Conservation (phyloP, 805 yeast genomes). For the Saccharomyces kudriavzevii region DNA sequence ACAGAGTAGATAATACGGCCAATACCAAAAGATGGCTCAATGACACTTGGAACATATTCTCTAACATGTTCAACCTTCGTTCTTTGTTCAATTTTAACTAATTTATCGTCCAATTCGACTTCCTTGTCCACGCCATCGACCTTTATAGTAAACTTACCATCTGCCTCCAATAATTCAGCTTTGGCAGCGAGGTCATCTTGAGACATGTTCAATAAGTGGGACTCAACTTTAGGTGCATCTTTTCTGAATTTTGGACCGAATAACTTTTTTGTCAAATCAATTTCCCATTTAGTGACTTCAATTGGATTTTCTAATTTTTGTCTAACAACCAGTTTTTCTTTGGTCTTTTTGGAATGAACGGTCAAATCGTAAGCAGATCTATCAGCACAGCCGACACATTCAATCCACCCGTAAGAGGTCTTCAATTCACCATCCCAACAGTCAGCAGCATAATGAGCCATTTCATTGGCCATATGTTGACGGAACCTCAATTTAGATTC, state of each 20-base stretch:
- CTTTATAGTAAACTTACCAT: slow-evolving; percentile 56
- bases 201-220: slow-evolving; percentile 64
- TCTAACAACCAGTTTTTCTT: slow-evolving; percentile 91
- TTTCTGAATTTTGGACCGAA: slow-evolving; percentile 97
- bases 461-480: slow-evolving; percentile 97
- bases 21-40: slow-evolving; percentile 98
- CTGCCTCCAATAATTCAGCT: slow-evolving; percentile 53
- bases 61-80: slow-evolving; percentile 83
- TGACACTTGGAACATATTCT: slow-evolving; percentile 93
- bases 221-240: slow-evolving; percentile 88
- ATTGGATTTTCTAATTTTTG: slow-evolving; percentile 79
- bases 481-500: slow-evolving; percentile 80
- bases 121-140: slow-evolving; percentile 58
- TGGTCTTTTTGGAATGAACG: slow-evolving; percentile 91
- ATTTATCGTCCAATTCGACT: slow-evolving; percentile 64
- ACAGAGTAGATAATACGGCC: slow-evolving; percentile 92
- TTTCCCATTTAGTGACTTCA: slow-evolving; percentile 74
- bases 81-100: slow-evolving; percentile 69
- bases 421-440: slow-evolving; percentile 99
- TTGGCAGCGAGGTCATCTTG: slow-evolving; percentile 79
- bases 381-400: slow-evolving; percentile 99
- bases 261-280: slow-evolving; percentile 84
- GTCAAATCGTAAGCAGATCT: slow-evolving; percentile 95
- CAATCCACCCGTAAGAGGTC: slow-evolving; percentile 98
- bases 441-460: slow-evolving; percentile 99